Conservation (phyloP, 2,329 filamentous ascomycete genomes). For the Whalleya microplaca region DNA sequence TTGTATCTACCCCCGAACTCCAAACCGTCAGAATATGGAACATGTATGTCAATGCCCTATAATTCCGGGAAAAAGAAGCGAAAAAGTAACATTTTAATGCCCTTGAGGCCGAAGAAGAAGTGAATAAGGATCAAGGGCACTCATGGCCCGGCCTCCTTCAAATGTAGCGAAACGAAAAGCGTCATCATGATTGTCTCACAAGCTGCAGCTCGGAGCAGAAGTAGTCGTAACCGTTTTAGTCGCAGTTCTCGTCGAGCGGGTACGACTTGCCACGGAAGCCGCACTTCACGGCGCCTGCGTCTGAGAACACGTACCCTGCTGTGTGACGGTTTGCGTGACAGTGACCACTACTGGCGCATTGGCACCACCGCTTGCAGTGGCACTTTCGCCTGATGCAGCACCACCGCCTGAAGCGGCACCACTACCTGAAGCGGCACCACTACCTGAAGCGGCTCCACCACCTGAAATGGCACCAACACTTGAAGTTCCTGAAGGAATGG, state of each 20-base stretch:
- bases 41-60: slow-evolving; percentile 19
- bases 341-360: slow-evolving; percentile 28
- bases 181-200: slow-evolving; percentile 12
- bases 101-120: slow-evolving; percentile 35
- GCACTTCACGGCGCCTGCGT: slow-evolving; percentile 30
- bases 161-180: slow-evolving; percentile 18
- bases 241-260: slow-evolving; percentile 18
- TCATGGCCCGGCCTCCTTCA: slow-evolving; percentile 1
- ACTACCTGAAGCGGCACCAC: slow-evolving; percentile 21
- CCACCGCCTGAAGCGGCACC: too few relatives aligned
- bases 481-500: slow-evolving; percentile 17
- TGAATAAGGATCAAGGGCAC: slow-evolving; percentile 24
- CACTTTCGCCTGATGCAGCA: neutral
- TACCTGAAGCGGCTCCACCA: too few relatives aligned
- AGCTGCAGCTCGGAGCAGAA: slow-evolving; percentile 8
- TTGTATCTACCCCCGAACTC: slow-evolving; percentile 20
- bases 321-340: slow-evolving; percentile 37
- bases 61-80: slow-evolving; percentile 15
- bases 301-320: slow-evolving; percentile 29
- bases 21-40: slow-evolving; percentile 11
- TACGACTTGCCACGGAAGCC: slow-evolving; percentile 13
- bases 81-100: slow-evolving; percentile 32
- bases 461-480: slow-evolving; percentile 2
- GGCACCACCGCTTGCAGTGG: slow-evolving; percentile 5
- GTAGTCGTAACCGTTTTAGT: slow-evolving; percentile 14